These are phyloP conservation scores for Diaporthe humulicola DNA, from an alignment of 2,329 filamentous ascomycete genomes.

Conservation along the genomic window DNA sequence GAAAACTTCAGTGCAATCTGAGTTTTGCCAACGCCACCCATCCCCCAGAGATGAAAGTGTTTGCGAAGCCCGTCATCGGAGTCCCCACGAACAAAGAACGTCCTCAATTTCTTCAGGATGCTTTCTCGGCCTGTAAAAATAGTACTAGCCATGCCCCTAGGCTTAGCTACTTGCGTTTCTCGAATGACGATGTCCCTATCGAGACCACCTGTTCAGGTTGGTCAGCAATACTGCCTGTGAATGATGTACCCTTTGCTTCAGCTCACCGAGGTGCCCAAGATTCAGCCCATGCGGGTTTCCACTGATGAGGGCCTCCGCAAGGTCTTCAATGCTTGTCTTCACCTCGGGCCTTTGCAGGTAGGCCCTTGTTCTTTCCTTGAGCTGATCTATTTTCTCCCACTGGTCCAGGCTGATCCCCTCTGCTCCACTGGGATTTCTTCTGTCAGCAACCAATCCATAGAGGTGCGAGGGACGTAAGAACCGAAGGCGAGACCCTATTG, in stretches of 20 bases:
- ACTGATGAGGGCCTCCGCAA: constrained; percentile 42
- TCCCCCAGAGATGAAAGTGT: constrained; percentile 46
- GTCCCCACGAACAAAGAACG: constrained; percentile 37
- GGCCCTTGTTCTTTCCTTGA: constrained; percentile 43
- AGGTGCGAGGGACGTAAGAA: neutral
- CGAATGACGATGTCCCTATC: constrained; percentile 41
- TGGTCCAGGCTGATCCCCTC: constrained; percentile 43
- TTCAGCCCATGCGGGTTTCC: constrained; percentile 38
- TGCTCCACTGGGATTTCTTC: constrained; percentile 36
- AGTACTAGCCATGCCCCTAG: constrained; percentile 35
- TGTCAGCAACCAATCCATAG: neutral
- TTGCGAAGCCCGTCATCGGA: constrained; percentile 30
- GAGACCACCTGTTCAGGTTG: constrained; percentile 29
- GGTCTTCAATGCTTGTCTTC: constrained; percentile 40
- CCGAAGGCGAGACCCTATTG: too few species aligned
- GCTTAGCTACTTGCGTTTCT: constrained; percentile 15
- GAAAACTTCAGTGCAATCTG: constrained; percentile 48
- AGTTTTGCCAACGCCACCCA: constrained; percentile 50
- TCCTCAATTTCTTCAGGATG: constrained; percentile 43
- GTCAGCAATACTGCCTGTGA: neutral
- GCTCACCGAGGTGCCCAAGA: constrained; percentile 43
- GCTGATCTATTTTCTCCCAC: constrained; percentile 45
- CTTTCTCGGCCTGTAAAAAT: constrained; percentile 47
- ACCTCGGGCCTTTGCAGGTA: constrained; percentile 43
- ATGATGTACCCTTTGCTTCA: too few species aligned